Base-by-base conservation (phyloP, 2,329 filamentous ascomycete species). In the Sporothrix euskadiensis region DNA sequence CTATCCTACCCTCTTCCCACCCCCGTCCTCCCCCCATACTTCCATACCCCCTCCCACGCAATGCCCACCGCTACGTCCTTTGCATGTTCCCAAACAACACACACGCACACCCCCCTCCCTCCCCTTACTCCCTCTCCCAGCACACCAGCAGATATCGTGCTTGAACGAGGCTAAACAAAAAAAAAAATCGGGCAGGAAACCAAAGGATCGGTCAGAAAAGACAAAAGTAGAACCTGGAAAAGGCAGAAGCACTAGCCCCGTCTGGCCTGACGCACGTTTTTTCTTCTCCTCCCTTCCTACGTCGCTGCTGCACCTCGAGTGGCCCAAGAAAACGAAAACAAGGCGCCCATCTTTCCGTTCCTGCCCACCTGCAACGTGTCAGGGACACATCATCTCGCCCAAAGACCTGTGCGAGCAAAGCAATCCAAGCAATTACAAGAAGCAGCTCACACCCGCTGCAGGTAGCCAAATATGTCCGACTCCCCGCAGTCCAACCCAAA, bases 381-480 rank as follows among this genome's bases (percentile, higher is more conserved):
- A 83, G 83, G 85, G 82, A 88, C 86, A 88, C 87, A 88, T 88
- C 87, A 88, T 83, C 82, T 57, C 44, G 35, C 83, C 83, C 82
- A 84, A 83, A 83, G 80, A 83, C 84, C 84, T 88, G 87, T 88
- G 82, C 84, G 84, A 86, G 85, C 82, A 85, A 44, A 83, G 85
- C 85, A 84, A 80, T 82, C 84, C 84, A 85, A 84, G 83, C 84
- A 84, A 86, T 84, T 86, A 76, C 75, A 84, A 85, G 85, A 87
- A 85, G 84, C 87, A 88, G 87, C 85, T 83, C 86, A 85, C 84
- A 87, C 82, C 87, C 87, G 87, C 87, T 89, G 87, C 87, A 88
- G 85, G 85, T 87, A 88, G 87, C 90, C 90, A 91, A 91, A 93
- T 94, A 96, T 98, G 94, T 97, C 94, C 88, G 92, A 89, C 84